Conservation (phyloP, 129 eudicot genomes). For the Tagetes patula region DNA sequence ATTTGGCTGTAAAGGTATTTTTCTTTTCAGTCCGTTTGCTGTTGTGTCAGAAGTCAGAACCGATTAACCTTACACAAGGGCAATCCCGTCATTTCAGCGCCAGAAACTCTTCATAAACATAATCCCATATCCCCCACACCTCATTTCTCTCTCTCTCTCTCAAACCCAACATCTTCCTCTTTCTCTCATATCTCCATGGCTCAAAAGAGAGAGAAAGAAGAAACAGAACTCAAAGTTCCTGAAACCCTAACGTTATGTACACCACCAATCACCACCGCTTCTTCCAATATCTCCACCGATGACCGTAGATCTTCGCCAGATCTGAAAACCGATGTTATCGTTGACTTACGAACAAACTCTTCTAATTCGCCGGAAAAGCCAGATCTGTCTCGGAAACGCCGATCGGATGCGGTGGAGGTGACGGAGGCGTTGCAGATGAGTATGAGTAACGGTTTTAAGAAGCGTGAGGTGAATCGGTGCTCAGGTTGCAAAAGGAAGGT, state of each 20-base stretch:
- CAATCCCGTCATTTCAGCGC: conserved; percentile 8
- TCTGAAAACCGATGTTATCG: conserved; percentile 31
- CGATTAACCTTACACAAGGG: conserved; percentile 14
- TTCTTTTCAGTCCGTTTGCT: conserved; percentile 21
- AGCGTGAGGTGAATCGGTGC: conserved; percentile 59
- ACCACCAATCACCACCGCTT: conserved; percentile 35
- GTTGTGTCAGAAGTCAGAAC: conserved; percentile 22
- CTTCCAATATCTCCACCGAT: conserved; percentile 32
- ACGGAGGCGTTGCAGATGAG: conserved; percentile 10
- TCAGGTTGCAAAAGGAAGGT: conserved; percentile 61
- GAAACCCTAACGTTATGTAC: conserved; percentile 43
- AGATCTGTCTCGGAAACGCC: conserved; percentile 30
- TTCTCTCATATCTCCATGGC: conserved; percentile 44
- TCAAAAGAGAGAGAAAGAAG: conserved; percentile 63
- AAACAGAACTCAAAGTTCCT: conserved; percentile 68
- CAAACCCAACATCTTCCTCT: conserved; percentile 19
- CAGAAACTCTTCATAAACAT: conserved; percentile 15
- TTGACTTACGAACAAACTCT: conserved; percentile 33
- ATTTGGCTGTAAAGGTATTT: conserved; percentile 14
- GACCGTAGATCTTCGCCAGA: conserved; percentile 35
- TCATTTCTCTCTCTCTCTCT: conserved; percentile 24
- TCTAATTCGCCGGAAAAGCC: conserved; percentile 28
- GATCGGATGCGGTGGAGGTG: conserved; percentile 26
- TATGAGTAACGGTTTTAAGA: conserved; percentile 13
- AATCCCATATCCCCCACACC: conserved; percentile 17